These are phyloP conservation scores for Pezicula carpinea DNA, from an alignment of 2,329 filamentous ascomycete species.

Conservation along the genomic window DNA sequence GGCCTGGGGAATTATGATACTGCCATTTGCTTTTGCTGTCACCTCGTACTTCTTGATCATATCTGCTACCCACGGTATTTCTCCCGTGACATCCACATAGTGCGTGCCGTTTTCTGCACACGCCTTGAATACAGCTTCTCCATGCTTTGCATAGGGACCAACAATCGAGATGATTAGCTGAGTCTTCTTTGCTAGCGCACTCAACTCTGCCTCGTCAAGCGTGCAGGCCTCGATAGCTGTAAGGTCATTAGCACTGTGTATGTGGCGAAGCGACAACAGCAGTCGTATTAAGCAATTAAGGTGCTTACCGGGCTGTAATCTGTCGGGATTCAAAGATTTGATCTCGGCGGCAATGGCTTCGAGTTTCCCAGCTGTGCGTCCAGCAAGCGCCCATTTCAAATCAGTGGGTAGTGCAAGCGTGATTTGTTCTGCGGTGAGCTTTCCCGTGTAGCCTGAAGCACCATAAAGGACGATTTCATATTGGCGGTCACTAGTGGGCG, in stretches of 20 bases:
- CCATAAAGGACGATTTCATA: slow-evolving; percentile 66
- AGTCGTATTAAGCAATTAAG: too few relatives aligned
- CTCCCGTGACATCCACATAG: slow-evolving; percentile 60
- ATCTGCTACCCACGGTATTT: slow-evolving; percentile 48
- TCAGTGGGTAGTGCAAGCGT: slow-evolving; percentile 66
- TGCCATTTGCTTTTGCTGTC: slow-evolving; percentile 47
- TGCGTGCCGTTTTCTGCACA: slow-evolving; percentile 60
- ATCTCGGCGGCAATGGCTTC: slow-evolving; percentile 63
- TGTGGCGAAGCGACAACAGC: too few relatives aligned
- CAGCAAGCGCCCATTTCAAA: slow-evolving; percentile 83
- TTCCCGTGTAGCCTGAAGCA: slow-evolving; percentile 80
- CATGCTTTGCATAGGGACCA: slow-evolving; percentile 54
- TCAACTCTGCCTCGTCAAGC: slow-evolving; percentile 41
- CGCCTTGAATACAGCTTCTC: slow-evolving; percentile 55
- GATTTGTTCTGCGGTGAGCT: slow-evolving; percentile 71
- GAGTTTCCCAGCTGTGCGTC: slow-evolving; percentile 72
- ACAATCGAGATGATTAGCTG: slow-evolving; percentile 53
- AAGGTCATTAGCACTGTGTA: too few relatives aligned
- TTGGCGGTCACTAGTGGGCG: slow-evolving; percentile 29
- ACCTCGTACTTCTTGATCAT: slow-evolving; percentile 58
- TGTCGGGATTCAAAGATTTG: slow-evolving; percentile 62
- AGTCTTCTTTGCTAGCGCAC: slow-evolving; percentile 49
- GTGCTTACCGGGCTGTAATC: slow-evolving; percentile 60
- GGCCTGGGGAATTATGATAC: slow-evolving; percentile 56
- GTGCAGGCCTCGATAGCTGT: slow-evolving; percentile 48